Base-by-base conservation (phyloP, 306 rosid genomes). In the Pterocarpus santalinus region DNA sequence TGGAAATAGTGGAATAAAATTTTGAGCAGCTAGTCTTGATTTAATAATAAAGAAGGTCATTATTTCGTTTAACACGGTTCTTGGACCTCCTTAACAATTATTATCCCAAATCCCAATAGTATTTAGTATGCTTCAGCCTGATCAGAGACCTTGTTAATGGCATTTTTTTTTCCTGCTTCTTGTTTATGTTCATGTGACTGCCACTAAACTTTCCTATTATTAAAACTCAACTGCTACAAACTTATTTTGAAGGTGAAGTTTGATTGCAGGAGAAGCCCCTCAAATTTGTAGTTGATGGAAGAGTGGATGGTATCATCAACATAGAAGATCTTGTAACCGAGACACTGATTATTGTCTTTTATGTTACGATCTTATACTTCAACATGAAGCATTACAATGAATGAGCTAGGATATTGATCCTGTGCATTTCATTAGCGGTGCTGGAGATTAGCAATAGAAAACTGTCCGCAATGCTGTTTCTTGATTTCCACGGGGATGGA, bases 221-320 rank as follows among this genome's bases (percentile, higher is more conserved):
- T 32, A 8, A 32, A 28, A 36, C 58, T 77, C 3, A 66, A 81
- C 33, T 62, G 63, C 69, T 30, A 14, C 55, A 76, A 13, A 64
- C 63, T 63, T 30, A 53, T 39, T 39, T 16, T 22, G 56, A 47
- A 69, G 41, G 60, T 44, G 71, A 67, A 57, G 44, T 53, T 58
- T 82, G 67, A 61, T 72, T 86, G 80, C 89, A 71, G 89, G 85
- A 72, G 79, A 72, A 51, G 63, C 73, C 68, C 55, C 76, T 46
- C 65, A 8, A 76, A 77, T 80, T 58, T 66, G 55, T 47, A 41
- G 62, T 38, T 52, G 75, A 72, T 66, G 83, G 22, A 67, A 75
- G 61, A 71, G 15, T 76, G 75, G 83, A 74, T 71, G 84, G 73
- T 55, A 28, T 71, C 81, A 51, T 65, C 76, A 33, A 49, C 77